A percentile compares a stretch with the other conserved stretches of the same genome.
These are phyloP conservation scores for Blastocystis sp. DNA, from an alignment of 352 stramenopile genomes.

Conservation along the genomic window DNA sequence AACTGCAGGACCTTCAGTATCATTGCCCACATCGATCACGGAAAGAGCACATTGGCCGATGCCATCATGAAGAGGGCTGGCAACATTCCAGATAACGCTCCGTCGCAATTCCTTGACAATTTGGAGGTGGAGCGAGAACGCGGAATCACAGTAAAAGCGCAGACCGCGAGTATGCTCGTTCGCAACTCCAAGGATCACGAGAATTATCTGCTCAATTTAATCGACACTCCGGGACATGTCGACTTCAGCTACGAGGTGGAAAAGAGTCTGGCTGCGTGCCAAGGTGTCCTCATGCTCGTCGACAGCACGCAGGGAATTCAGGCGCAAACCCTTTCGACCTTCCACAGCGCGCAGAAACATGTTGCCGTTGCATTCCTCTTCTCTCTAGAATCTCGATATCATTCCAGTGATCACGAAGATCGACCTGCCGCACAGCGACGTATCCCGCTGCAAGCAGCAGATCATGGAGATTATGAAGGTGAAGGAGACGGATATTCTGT, in stretches of 20 bases:
- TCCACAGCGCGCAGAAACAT: conserved; percentile 85
- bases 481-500: conserved; percentile 29
- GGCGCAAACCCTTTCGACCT: conserved; percentile 89
- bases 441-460: conserved; percentile 62
- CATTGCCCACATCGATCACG: conserved; percentile 81
- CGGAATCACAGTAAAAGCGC: conserved; percentile 95
- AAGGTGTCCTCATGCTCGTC: conserved; percentile 91
- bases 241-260: conserved; percentile 96
- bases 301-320: conserved; percentile 92
- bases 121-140: conserved; percentile 81
- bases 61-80: conserved; percentile 75
- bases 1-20: conserved; percentile 77
- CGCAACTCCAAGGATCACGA: conserved; percentile 5
- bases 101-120: conserved; percentile 44
- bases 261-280: conserved; percentile 82
- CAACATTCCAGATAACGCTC: conserved; percentile 58
- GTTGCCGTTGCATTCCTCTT: background rate
- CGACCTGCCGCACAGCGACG: conserved; percentile 87
- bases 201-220: conserved; percentile 86
- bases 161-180: conserved; percentile 89
- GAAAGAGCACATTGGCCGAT: conserved; percentile 77
- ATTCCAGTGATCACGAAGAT: conserved; percentile 93
- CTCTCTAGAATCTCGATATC: conserved; percentile 73
- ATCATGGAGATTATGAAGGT: conserved; percentile 47
- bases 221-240: conserved; percentile 89